Percentiles rank a stretch among this genome's conserved stretches.
phyloP scores from a whole-genome alignment of 495 filamentous ascomycete genomes.

The Letharia columbiana region DNA sequence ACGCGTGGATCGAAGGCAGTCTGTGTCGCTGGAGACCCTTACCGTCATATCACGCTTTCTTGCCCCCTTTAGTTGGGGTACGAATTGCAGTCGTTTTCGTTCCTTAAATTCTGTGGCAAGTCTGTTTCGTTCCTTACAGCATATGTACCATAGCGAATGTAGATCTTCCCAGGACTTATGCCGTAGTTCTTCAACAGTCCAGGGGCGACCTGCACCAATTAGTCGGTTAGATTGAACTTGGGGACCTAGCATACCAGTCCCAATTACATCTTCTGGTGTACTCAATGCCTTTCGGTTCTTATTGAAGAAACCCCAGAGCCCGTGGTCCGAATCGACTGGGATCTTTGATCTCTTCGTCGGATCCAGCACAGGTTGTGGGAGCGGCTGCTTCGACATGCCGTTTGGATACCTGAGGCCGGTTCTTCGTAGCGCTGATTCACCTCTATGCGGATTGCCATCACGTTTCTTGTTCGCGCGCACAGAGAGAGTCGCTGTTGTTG shows the following conservation, averaged over 20 bases:
- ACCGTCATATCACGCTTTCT: conserved; percentile 52
- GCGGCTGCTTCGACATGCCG: conserved; percentile 56
- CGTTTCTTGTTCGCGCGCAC: conserved; percentile 26
- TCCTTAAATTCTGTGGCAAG: conserved; percentile 69
- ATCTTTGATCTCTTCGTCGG: conserved; percentile 40
- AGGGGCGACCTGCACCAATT: conserved; percentile 54
- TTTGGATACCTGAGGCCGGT: conserved; percentile 66
- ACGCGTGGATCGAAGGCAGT: not conserved
- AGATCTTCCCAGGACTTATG: conserved; percentile 89
- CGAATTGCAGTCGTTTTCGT: conserved; percentile 51
- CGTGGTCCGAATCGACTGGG: conserved; percentile 63
- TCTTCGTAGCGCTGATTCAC: conserved; percentile 67
- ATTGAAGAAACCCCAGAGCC: conserved; percentile 90
- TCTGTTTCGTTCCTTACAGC: conserved; percentile 83
- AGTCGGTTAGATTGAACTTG: not conserved
- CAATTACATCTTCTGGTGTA: conserved; percentile 55
- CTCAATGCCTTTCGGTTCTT: conserved; percentile 51
- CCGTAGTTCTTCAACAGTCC: conserved; percentile 82
- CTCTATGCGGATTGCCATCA: conserved; percentile 63
- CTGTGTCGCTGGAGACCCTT: conserved; percentile 27
- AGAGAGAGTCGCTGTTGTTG: conserved; percentile 27
- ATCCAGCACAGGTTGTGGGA: conserved; percentile 64
- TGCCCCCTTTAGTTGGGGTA: conserved; percentile 57
- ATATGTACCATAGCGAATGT: conserved; percentile 90
- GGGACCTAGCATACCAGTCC: conserved; percentile 42